These are phyloP conservation scores for Vicia villosa DNA, from an alignment of 306 rosid species.

Conservation along the genomic window DNA sequence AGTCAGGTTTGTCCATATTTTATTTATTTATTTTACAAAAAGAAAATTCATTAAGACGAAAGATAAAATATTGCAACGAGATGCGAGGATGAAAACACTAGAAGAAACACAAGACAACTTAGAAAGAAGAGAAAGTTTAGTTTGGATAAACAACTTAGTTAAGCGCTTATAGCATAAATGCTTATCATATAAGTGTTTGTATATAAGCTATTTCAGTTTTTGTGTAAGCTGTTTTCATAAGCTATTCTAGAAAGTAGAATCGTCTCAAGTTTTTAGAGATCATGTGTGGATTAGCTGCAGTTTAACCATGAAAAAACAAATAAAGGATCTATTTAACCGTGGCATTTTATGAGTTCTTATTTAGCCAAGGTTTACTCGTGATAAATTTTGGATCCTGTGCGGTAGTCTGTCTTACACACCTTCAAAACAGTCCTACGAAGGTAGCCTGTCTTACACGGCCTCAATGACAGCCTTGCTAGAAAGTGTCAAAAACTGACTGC, in stretches of 20 bases:
- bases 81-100: conserved; percentile 3
- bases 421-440: too few relatives aligned
- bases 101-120: neutral
- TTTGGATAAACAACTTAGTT: neutral
- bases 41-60: neutral
- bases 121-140: neutral
- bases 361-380: too few relatives aligned
- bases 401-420: too few relatives aligned
- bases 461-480: too few relatives aligned
- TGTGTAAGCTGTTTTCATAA: neutral
- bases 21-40: conserved; percentile 5
- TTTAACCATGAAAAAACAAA: too few relatives aligned
- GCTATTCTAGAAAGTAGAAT: neutral
- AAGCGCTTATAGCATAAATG: neutral
- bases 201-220: neutral
- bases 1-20: conserved; percentile 63
- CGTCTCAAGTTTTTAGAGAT: too few relatives aligned
- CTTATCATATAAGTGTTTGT: neutral
- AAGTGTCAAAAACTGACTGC: too few relatives aligned
- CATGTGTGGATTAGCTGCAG: too few relatives aligned
- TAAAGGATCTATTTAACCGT: too few relatives aligned
- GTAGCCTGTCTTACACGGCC: too few relatives aligned
- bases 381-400: too few relatives aligned
- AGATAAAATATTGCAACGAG: conserved; percentile 15
- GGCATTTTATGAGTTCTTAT: too few relatives aligned